phyloP scores from a whole-genome alignment of 1,284 basidiomycete genomes.

The Phellinidium pouzarii region DNA sequence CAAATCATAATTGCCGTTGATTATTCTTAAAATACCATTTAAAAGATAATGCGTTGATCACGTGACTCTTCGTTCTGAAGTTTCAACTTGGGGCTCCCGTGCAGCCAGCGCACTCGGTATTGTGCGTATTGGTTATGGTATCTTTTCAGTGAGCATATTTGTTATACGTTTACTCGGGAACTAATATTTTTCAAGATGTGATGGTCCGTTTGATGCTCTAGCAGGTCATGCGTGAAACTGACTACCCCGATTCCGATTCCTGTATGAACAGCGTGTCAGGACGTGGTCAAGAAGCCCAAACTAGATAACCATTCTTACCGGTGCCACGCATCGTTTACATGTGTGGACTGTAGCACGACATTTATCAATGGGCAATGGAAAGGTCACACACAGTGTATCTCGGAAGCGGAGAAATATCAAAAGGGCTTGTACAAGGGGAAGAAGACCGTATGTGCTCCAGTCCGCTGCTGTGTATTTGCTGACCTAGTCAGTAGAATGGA shows the following conservation, averaged over 20 bases:
- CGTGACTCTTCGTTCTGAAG: no score
- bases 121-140: conserved; percentile 35
- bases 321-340: conserved; percentile 72
- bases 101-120: no score
- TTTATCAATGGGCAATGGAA: conserved; percentile 78
- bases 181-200: conserved; percentile 33
- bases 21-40: no score
- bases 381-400: conserved; percentile 77
- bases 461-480: neutral
- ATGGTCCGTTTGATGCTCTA: conserved; percentile 34
- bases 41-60: no score
- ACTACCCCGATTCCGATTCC: no score
- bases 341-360: conserved; percentile 81
- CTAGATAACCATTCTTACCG: conserved; percentile 60
- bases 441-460: conserved; percentile 39
- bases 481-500: conserved; percentile 6
- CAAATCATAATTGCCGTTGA: no score
- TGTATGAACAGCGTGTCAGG: conserved; percentile 73
- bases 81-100: no score
- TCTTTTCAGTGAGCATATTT: conserved; percentile 45
- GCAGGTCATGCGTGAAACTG: conserved; percentile 2
- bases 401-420: conserved; percentile 90
- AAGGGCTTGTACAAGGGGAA: conserved; percentile 78
- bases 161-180: neutral
- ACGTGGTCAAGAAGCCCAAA: conserved; percentile 89